Percentiles rank a stretch among this genome's conserved stretches.
These are phyloP conservation scores for Xylaria sp. DNA, from an alignment of 2,329 filamentous ascomycete species.

Conservation along the genomic window DNA sequence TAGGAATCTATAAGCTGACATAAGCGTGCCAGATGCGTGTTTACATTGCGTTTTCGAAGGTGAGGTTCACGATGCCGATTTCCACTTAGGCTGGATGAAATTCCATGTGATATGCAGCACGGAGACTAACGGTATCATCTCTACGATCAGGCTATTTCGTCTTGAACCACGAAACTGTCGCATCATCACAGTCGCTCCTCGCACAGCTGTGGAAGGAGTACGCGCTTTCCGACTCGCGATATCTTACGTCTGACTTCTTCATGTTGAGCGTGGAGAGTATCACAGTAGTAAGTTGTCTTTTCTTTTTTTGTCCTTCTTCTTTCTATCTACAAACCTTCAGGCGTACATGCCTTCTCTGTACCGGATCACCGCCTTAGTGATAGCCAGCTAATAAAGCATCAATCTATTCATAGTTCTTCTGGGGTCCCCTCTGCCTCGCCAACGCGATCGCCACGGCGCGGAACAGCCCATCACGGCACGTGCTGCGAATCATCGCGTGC, in stretches of 20 bases:
- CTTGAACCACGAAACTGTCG: slow-evolving; percentile 72
- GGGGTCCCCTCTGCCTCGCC: slow-evolving; percentile 68
- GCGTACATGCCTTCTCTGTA: not conserved
- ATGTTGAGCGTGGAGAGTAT: slow-evolving; percentile 89
- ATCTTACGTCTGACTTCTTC: slow-evolving; percentile 82
- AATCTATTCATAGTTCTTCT: slow-evolving; percentile 55
- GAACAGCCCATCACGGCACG: slow-evolving; percentile 58
- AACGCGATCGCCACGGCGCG: slow-evolving; percentile 58
- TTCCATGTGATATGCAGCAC: not conserved
- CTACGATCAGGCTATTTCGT: slow-evolving; percentile 74
- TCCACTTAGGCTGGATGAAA: not conserved
- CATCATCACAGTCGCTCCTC: slow-evolving; percentile 75
- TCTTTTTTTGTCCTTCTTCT: not conserved
- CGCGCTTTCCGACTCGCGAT: slow-evolving; percentile 84
- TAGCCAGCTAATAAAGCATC: not conserved
- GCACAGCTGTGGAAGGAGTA: slow-evolving; percentile 96
- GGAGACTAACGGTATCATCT: not conserved
- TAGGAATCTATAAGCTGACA: slow-evolving; percentile 1
- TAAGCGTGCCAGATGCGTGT: slow-evolving; percentile 61
- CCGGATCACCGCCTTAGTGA: not conserved
- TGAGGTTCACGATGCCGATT: slow-evolving; percentile 44
- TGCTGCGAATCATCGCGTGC: slow-evolving; percentile 62
- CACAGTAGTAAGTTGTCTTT: slow-evolving; percentile 69
- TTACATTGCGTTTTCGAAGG: slow-evolving; percentile 87
- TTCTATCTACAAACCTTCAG: not conserved